Evolutionary conservation across 768 basidiomycete genomes (phyloP).

Genomic region (Lyophyllum semitale): DNA sequence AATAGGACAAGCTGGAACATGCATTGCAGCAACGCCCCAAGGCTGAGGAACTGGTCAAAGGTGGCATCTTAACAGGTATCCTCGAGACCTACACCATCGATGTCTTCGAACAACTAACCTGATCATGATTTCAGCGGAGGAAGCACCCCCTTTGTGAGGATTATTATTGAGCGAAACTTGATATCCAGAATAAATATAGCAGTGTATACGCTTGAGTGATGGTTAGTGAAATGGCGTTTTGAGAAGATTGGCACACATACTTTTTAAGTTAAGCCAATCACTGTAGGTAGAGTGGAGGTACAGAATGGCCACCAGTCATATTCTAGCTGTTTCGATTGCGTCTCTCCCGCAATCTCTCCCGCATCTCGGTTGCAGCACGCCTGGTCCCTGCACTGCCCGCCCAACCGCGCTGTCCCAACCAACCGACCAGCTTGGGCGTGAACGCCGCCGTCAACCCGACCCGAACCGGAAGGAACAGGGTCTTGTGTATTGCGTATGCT

Average conservation of each 20-base stretch:
- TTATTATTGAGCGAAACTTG: neutral
- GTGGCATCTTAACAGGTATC: conserved; percentile 54
- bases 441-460: conserved; percentile 86
- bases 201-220: neutral
- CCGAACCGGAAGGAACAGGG: conserved; percentile 83
- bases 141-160: conserved; percentile 18
- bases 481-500: conserved; percentile 97
- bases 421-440: conserved; percentile 84
- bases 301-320: neutral
- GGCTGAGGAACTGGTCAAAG: conserved; percentile 63
- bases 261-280: neutral
- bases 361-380: conserved; percentile 59
- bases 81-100: neutral
- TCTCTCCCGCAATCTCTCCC: conserved; percentile 43
- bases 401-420: conserved; percentile 84
- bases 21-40: conserved; percentile 59
- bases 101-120: conserved; percentile 1
- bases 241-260: conserved; percentile 1
- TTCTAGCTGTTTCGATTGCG: conserved; percentile 27
- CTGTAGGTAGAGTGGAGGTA: neutral
- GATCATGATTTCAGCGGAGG: conserved; percentile 21
- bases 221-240: neutral
- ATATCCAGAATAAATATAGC: neutral
- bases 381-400: conserved; percentile 69
- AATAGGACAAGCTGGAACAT: conserved; percentile 64